Evolutionary conservation across 306 rosid genomes (phyloP), one percentile per base, ranked within the genome.

Genomic region (peach (Prunus persica)): DNA sequence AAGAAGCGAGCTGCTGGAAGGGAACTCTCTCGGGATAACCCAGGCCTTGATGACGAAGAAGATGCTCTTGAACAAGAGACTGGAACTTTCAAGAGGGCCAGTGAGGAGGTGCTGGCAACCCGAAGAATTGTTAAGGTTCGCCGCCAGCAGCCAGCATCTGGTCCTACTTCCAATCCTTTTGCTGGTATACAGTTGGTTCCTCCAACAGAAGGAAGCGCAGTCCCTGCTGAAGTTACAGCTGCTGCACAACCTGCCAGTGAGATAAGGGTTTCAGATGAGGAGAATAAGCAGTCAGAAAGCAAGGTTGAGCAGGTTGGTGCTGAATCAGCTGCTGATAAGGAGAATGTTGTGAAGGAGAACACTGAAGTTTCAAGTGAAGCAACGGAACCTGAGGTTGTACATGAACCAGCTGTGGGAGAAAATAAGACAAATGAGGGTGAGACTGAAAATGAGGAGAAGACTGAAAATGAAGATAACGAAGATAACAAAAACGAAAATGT

Each of bases 1-100:
- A 94, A 92, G 93, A 94, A 94, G 89, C 89, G 98, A 71, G 89
- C 93, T 81, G 97, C 98, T 50, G 96, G 95, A 80, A 86, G 92
- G 87, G 96, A 92, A 82, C 89, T 94, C 64, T 86, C 91, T 56
- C 86, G 87, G 32, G 98, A 94, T 80, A 88, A 95, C 76, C 90
- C 95, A 25, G 88, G 85, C 79, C 79, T 92, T 57, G 96, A 94
- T 62, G 96, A 91, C n/a, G 97, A 88, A 46, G 98, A 90, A 69
- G 96, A 90, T 75, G 20, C 45, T 55, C 54, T 88, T 43, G 97
- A 86, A 27, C 86, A 54, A 80, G 93, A 89, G 74, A 24, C 83
- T 57, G 97, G 97, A 78, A 90, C 96, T 71, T 94, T 94, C 86
- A 94, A 94, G 91, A 89, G 82, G 81, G 98, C 98, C 69, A 89